A percentile compares a stretch with the other conserved stretches of the same genome.
phyloP scores from a whole-genome alignment of 768 basidiomycete genomes.

The Leccinum broughii region DNA sequence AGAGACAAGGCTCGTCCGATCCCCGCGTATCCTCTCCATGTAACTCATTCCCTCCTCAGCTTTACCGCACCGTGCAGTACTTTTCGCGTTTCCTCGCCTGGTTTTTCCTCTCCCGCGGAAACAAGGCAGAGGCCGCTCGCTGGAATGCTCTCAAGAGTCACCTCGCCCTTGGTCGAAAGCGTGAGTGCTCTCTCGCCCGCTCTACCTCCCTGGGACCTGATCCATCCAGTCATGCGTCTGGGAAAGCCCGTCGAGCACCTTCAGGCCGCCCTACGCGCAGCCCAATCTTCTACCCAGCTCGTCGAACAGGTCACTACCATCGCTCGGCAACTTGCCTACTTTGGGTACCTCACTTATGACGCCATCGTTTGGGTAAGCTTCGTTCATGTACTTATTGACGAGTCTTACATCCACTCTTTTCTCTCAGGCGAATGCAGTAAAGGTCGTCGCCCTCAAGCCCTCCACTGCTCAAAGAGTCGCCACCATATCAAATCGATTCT shows the following conservation, averaged over 20 bases:
- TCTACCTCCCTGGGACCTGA: not conserved
- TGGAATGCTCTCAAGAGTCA: slow-evolving; percentile 87
- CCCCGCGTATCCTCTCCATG: not conserved
- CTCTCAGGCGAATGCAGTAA: slow-evolving; percentile 61
- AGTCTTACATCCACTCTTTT: not conserved
- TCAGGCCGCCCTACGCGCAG: slow-evolving; percentile 81
- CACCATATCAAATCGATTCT: slow-evolving; percentile 77
- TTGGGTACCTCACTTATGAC: slow-evolving; percentile 83
- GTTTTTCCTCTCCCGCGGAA: slow-evolving; percentile 68
- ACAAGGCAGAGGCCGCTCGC: slow-evolving; percentile 67
- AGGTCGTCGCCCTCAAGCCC: slow-evolving; percentile 60
- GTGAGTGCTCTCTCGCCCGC: slow-evolving; percentile 40
- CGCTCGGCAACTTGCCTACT: slow-evolving; percentile 84
- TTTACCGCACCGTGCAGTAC: slow-evolving; percentile 90
- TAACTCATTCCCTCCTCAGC: slow-evolving; percentile 42
- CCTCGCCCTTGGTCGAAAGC: slow-evolving; percentile 81
- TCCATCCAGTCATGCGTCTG: slow-evolving; percentile 74
- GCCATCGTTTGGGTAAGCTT: slow-evolving; percentile 77
- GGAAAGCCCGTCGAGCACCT: slow-evolving; percentile 94
- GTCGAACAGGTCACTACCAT: slow-evolving; percentile 78
- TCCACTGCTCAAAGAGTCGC: slow-evolving; percentile 59
- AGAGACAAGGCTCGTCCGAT: slow-evolving; percentile 34
- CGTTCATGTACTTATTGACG: not conserved
- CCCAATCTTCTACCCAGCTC: slow-evolving; percentile 52
- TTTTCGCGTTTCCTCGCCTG: slow-evolving; percentile 87